Evolutionary conservation across 106 monocot species (phyloP), one percentile per base, ranked within the genome.

Genomic region (Acanthochlamys bracteata): DNA sequence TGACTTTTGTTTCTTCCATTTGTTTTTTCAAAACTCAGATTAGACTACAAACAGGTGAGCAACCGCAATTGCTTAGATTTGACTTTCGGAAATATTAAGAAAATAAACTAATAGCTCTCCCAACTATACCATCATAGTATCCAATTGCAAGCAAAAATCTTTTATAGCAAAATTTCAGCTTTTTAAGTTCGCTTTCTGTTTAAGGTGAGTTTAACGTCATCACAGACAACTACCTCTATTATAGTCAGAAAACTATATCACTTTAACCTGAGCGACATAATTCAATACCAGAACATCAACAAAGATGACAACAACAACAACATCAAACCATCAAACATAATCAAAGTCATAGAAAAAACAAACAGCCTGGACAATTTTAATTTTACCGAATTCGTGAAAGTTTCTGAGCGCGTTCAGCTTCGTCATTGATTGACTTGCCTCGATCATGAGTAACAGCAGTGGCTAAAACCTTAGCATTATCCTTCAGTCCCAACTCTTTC

Each of bases 401-500:
- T 60, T 66, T 81, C 64, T 23, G 53, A 3, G 74, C 45, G 19
- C 88, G 80, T 42, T 92, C 96, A 25, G 73, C 73, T 61, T 67
- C 70, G 11, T 70, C 66, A 12, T 77, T 73, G 19, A 84, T 42
- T 25, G 64, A 78, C 55, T 76, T 66, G 22, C 75, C 71, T 51
- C 74, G 52, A 63, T 81, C 76, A 20, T 82, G 66, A 10, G 83
- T 67, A 12, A 70, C 70, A 13, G 61, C 69, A 11, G 72, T 80
- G 41, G 85, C 78, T 20, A 98, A 81, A 20, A 98, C 64, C 71
- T 98, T 98, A 20, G 88, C 57, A 68, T 85, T 98, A 69, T 77
- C 77, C 75, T 70, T 81, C 15, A 98, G 43, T 2, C 92, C 98
- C 24, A 82, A 42, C 59, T 83, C 49, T 7, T 7, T 39, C 11